A percentile compares a stretch with the other conserved stretches of the same genome.
phyloP scores from a whole-genome alignment of 352 stramenopile genomes.

The Phytophthora pinifolia region DNA sequence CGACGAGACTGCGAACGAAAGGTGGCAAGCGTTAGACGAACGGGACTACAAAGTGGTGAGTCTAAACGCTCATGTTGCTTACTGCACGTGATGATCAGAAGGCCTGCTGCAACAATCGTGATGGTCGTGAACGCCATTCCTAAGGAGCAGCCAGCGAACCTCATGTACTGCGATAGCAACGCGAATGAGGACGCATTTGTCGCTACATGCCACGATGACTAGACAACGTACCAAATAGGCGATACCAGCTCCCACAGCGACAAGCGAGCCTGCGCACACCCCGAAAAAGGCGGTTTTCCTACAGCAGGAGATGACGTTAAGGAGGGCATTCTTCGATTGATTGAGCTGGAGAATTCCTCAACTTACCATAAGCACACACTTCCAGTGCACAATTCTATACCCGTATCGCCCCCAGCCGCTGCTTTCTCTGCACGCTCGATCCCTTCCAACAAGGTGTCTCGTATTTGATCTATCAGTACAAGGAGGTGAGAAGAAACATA shows the following conservation, averaged over 20 bases:
- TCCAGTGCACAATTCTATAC: conserved; percentile 3
- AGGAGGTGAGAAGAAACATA: not conserved
- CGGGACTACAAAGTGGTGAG: not conserved
- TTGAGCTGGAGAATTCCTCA: not conserved
- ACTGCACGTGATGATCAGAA: conserved; percentile 76
- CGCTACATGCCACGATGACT: not conserved
- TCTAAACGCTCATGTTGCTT: conserved; percentile 8
- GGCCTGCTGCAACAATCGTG: conserved; percentile 73
- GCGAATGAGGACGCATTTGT: too few relatives aligned
- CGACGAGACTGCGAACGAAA: conserved; percentile 42
- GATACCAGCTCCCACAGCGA: conserved; percentile 41
- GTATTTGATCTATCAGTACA: conserved; percentile 48
- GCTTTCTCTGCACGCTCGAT: conserved; percentile 47
- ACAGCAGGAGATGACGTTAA: not conserved
- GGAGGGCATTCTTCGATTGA: not conserved
- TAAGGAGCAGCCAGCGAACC: conserved; percentile 81
- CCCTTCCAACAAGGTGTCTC: conserved; percentile 49
- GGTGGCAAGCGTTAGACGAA: conserved; percentile 4
- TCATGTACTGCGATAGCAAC: conserved; percentile 66
- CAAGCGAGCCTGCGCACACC: conserved; percentile 62
- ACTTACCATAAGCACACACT: conserved; percentile 25
- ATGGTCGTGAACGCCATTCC: conserved; percentile 86
- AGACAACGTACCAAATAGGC: conserved; percentile 45
- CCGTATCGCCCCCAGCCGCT: conserved; percentile 5
- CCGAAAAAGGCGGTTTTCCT: conserved; percentile 34